A percentile compares a stretch with the other conserved stretches of the same genome.
Conservation (phyloP, 1,284 basidiomycete genomes). For the Cystobasidium sp. region DNA sequence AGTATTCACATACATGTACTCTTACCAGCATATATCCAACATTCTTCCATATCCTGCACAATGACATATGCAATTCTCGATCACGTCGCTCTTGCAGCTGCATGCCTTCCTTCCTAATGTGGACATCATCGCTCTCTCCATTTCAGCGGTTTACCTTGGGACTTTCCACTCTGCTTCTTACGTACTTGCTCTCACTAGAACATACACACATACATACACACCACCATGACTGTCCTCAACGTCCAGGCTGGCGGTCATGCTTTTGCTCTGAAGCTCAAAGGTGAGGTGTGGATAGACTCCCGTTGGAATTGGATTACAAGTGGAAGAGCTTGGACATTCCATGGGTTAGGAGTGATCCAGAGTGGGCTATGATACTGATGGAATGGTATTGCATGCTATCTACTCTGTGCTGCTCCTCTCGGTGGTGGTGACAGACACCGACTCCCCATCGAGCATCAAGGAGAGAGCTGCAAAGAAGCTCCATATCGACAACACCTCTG, state of each 20-base stretch:
- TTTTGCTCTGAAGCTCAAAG: slow-evolving; percentile 51
- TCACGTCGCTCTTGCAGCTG: not conserved
- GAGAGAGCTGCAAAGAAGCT: slow-evolving; percentile 46
- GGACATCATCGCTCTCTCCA: not conserved
- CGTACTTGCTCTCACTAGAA: not conserved
- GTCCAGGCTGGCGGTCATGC: slow-evolving; percentile 51
- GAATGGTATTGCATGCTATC: not conserved
- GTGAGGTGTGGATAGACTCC: slow-evolving; percentile 28
- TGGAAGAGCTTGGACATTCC: not conserved
- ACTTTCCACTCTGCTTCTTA: not conserved
- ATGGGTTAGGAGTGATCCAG: too few species aligned
- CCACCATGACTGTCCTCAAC: slow-evolving; percentile 45
- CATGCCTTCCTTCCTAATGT: slow-evolving; percentile 8
- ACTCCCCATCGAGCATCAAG: slow-evolving; percentile 29
- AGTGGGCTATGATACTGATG: not conserved
- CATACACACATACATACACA: not conserved
- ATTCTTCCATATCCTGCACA: not conserved
- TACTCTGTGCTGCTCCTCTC: not conserved
- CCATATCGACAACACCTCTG: slow-evolving; percentile 29
- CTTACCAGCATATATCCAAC: not conserved
- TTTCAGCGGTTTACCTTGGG: not conserved
- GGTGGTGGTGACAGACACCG: not conserved
- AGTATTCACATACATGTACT: not conserved
- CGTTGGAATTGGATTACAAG: too few species aligned
- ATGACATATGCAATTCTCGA: not conserved